Evolutionary conservation across 2,329 filamentous ascomycete genomes (phyloP), one percentile per base, ranked within the genome.

Genomic region (Macrophomina pseudophaseolina): DNA sequence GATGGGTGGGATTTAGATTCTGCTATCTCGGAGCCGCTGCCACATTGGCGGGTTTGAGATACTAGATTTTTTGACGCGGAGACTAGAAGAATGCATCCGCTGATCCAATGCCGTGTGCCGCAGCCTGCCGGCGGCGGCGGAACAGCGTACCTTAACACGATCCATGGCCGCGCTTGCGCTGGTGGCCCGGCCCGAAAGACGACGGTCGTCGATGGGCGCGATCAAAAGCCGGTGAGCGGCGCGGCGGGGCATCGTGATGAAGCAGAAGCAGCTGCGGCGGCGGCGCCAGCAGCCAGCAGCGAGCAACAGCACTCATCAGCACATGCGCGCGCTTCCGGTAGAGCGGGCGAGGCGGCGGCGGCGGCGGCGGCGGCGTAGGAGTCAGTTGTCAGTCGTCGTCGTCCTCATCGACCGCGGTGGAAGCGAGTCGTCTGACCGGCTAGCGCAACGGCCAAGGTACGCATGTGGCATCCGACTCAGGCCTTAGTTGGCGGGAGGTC

Each of bases 221-320:
- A 64, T 52, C 60, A 53, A 64, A 53, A 53, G 60, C 60, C 60
- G 60, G 60, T 64, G 48, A 64, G 48, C 9, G 28, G 44, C 44
- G 33, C 9, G 16, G 32, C 33, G 35, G 35, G 35, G 35, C 35
- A 23, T 38, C 7, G 35, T 38, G 23, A 23, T 23, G 23, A 23
- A 23, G 23, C 23, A 23, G 23, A 23, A 8, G 49, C 16, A 23
- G 11, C 16, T 1, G 23, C 49, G 49, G 11, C 16, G 49, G 49
- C 49, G 38, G 38, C 38, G 38, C 38, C 14, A 14, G 38, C 4
- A 40, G 38, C 38, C 14, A 14, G 38, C 38, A 40, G 38, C 38
- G 7, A 14, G 38, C 38, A 40, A 14, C 38, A 28, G 28, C 48
- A 51, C 16, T 9, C 48, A 51, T 6, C 48, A 53, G 33, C 52